Conservation (phyloP, 306 rosid species). For the Inga oerstediana region DNA sequence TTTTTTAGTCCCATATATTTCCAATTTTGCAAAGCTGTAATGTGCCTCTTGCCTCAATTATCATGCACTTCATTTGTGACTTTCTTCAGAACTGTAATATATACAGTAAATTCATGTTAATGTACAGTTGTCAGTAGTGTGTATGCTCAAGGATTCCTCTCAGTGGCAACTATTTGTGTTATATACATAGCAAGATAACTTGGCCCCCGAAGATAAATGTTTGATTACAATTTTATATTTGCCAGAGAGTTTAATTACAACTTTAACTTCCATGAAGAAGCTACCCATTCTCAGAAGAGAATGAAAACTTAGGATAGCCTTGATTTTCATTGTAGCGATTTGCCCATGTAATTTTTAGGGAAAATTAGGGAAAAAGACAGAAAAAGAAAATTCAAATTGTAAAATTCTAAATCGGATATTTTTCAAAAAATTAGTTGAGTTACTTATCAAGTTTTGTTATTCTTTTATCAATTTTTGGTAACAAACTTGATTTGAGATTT, state of each 20-base stretch:
- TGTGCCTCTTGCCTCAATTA: slow-evolving; percentile 40
- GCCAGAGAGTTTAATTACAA: neutral
- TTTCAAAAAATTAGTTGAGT: too few relatives aligned
- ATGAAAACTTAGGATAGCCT: neutral
- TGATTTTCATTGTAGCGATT: neutral
- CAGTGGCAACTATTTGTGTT: neutral
- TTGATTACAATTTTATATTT: neutral
- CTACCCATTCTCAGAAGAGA: too few relatives aligned
- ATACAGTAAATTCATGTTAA: slow-evolving; percentile 18
- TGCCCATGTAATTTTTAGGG: neutral
- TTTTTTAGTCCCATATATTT: slow-evolving; percentile 35
- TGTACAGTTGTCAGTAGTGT: slow-evolving; percentile 36
- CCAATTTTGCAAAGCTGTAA: slow-evolving; percentile 69
- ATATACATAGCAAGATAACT: slow-evolving; percentile 6
- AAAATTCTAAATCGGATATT: too few relatives aligned
- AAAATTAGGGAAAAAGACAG: too few relatives aligned
- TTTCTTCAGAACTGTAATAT: slow-evolving; percentile 29
- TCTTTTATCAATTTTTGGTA: too few relatives aligned
- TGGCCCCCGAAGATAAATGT: neutral
- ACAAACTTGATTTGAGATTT: too few relatives aligned
- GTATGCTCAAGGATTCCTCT: slow-evolving; percentile 18
- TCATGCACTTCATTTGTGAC: slow-evolving; percentile 34
- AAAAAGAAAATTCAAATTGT: too few relatives aligned
- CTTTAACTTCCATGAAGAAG: neutral
- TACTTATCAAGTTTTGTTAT: too few relatives aligned